phyloP scores from a whole-genome alignment of 495 filamentous ascomycete genomes.

The Aspergillus asperescens region DNA sequence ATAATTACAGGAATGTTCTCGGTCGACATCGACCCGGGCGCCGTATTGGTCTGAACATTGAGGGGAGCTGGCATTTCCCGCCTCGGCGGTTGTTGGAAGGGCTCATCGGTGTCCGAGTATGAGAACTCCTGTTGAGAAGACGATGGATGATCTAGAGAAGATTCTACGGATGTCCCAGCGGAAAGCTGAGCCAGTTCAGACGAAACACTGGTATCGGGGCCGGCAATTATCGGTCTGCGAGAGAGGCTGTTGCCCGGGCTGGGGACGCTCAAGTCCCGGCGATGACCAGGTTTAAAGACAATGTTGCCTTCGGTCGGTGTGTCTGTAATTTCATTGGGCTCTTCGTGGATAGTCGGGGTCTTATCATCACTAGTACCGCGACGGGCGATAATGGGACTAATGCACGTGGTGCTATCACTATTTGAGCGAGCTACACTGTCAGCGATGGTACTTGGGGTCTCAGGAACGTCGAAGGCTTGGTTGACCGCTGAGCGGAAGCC shows the following conservation, averaged over 20 bases:
- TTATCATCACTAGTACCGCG: constrained; percentile 35
- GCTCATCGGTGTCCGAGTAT: constrained; percentile 7
- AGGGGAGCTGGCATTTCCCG: constrained; percentile 42
- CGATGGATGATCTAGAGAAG: constrained; percentile 10
- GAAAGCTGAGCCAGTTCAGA: constrained; percentile 44
- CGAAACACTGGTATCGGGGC: constrained; percentile 32
- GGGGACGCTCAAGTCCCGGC: constrained; percentile 57
- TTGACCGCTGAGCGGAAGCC: constrained; percentile 65
- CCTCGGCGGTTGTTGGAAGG: constrained; percentile 25
- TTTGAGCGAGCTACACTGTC: constrained; percentile 53
- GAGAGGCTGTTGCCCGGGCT: constrained; percentile 60
- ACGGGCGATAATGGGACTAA: constrained; percentile 64
- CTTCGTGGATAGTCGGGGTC: constrained; percentile 57
- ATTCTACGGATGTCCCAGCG: constrained; percentile 24
- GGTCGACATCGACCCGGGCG: constrained; percentile 8
- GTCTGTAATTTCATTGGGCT: constrained; percentile 36
- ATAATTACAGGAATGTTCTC: constrained; percentile 42
- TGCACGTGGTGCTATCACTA: constrained; percentile 58
- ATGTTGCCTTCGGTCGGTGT: constrained; percentile 27
- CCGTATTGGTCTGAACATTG: constrained; percentile 25
- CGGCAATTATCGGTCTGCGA: constrained; percentile 48
- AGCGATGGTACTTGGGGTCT: constrained; percentile 50
- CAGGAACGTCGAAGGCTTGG: constrained; percentile 63
- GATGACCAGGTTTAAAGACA: constrained; percentile 51
- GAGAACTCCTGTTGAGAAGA: constrained; percentile 2